phyloP scores from a whole-genome alignment of 2,329 filamentous ascomycete species.

The Myriosclerotinia duriaeana region DNA sequence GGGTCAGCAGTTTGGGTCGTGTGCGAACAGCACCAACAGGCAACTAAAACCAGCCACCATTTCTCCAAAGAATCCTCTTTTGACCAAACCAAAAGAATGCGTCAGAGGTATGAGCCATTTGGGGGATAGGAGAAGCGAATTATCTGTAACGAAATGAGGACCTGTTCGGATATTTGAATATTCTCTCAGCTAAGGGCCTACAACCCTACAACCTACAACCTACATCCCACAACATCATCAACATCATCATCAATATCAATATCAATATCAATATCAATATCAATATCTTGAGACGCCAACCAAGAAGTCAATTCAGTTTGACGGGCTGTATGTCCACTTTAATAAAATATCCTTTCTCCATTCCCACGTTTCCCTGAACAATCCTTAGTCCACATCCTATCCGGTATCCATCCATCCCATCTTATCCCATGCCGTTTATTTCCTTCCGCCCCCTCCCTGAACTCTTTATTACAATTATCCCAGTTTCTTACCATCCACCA shows the following conservation, averaged over 20 bases:
- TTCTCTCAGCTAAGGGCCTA: background rate
- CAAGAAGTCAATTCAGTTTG: background rate
- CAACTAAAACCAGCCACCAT: constrained; percentile 18
- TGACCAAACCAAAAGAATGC: background rate
- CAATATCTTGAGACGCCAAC: background rate
- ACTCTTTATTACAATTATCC: constrained; percentile 1
- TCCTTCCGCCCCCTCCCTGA: constrained; percentile 9
- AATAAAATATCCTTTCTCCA: constrained; percentile 2
- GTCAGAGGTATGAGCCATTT: background rate
- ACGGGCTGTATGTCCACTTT: constrained; percentile 11
- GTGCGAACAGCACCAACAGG: constrained; percentile 12
- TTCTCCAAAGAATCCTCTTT: constrained; percentile 13
- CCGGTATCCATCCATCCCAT: constrained; percentile 9
- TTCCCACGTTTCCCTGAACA: constrained; percentile 17
- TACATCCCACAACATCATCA: background rate
- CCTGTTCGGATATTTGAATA: background rate
- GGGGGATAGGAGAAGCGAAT: background rate
- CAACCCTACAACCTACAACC: background rate
- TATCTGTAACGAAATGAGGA: background rate
- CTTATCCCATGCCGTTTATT: constrained; percentile 7
- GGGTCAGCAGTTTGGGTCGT: constrained; percentile 22
- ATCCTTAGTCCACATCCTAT: constrained; percentile 18
- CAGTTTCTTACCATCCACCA: constrained; percentile 13
- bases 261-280: background rate
- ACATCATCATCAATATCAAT: background rate